Evolutionary conservation across 805 yeast species (phyloP).

Genomic region (Wickerhamomyces mucosus): DNA sequence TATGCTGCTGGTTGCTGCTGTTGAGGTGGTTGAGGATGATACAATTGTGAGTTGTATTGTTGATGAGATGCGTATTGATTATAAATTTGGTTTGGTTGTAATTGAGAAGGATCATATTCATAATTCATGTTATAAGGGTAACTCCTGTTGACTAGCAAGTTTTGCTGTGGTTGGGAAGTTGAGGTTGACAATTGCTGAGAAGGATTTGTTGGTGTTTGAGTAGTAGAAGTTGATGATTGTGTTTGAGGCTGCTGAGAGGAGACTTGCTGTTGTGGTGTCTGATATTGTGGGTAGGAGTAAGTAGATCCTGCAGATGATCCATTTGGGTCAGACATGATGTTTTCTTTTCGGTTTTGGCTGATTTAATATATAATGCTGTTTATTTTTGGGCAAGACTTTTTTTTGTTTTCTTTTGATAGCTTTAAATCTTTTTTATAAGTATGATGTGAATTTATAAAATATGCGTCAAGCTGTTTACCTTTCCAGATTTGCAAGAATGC

Average conservation of each 20-base stretch:
- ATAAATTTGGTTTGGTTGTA: slow-evolving; percentile 3
- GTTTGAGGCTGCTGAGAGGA: slow-evolving; percentile 4
- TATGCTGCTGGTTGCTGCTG: slow-evolving; percentile 6
- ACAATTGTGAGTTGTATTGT: slow-evolving; percentile 1
- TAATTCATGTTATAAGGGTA: slow-evolving; percentile 9
- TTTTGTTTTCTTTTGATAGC: no score
- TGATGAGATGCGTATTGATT: slow-evolving; percentile 7
- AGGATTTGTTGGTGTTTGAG: no score
- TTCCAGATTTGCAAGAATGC: no score
- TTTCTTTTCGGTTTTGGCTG: no score
- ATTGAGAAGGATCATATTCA: slow-evolving; percentile 1
- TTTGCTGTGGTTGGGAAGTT: slow-evolving; percentile 5
- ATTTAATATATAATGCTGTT: no score
- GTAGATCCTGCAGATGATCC: no score
- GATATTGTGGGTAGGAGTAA: slow-evolving; percentile 2
- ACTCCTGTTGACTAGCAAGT: slow-evolving; percentile 8
- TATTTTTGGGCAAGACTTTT: no score
- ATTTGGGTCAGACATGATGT: no score
- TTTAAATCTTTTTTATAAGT: no score
- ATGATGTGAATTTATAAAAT: no score
- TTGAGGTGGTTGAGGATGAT: slow-evolving; percentile 1
- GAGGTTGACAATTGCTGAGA: slow-evolving; percentile 7
- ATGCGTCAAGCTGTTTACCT: no score
- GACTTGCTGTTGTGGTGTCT: slow-evolving; percentile 2
- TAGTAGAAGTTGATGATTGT: slow-evolving; percentile 4